Evolutionary conservation across 345 rosid genomes (phyloP), one percentile per base, ranked within the genome.

Genomic region (Isatis tinctoria): DNA sequence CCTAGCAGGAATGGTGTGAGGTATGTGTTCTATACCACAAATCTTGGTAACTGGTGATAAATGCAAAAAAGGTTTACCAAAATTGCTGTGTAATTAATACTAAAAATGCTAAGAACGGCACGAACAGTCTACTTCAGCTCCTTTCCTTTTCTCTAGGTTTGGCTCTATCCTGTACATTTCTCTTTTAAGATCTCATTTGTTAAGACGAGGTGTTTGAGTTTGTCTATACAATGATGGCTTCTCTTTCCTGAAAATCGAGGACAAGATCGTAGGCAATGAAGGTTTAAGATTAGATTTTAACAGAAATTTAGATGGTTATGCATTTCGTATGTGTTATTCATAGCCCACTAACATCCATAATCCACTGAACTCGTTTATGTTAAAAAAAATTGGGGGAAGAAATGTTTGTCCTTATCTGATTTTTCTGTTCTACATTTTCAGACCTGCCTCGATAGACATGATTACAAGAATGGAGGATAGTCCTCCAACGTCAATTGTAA

Each of bases 401-500:
- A 37, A 24, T 28, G 57, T 71, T 58, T 39, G 22, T 47, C 62
- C 56, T 27, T 49, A 24, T 59, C 17, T 72, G 32, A 32, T 40
- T 65, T 65, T 17, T 26, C 43, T 66, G 22, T 17, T 72, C 16
- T 24, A 51, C 26, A 52, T 59, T 76, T 68, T 54, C 83, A 94
- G 98, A 90, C 73, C 84, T 32, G 45, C 82, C 49, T 80, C 76
- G 10, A 43, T 81, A 36, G 79, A 74, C 43, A 61, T 53, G 68
- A 13, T 75, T 65, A 70, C 63, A 57, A 87, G 87, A 62, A 78
- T 60, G 66, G 53, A 74, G 68, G 78, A 75, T 60, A 76, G 63
- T 73, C 65, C 77, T 56, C 80, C 83, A 69, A 85, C 77, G 67
- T 77, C 80, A 18, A 79, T 76, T 86, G 96, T 91, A 71, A 78